Base-by-base conservation (phyloP, 768 basidiomycete species). In the Amanita phalloides region DNA sequence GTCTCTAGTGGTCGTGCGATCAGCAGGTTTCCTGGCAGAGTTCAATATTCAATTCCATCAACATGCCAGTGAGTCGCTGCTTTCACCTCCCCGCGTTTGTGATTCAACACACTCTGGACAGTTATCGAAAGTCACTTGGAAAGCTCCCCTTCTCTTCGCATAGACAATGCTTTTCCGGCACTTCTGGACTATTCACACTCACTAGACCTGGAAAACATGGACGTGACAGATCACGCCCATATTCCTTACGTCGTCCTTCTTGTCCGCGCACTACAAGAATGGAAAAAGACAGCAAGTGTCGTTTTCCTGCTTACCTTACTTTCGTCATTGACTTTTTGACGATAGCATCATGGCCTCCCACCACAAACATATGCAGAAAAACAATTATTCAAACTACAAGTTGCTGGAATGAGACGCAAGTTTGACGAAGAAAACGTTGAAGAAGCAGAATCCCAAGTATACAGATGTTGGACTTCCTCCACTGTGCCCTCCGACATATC, bases 341-440 rank as follows among this genome's bases (percentile, higher is more conserved):
- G 14, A 26, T 55, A 93, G 83, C 91, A 96, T 62, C 73, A 72
- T 49, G 86, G 82, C 14, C 67, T 69, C 0, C 69, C 76, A 9
- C 89, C 82, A 70, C 43, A 71, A 67, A 66, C 80, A 64, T 28
- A 68, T 62, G 73, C 71, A 1, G 89, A 96, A 58, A 81, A 86
- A 60, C 75, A 84, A 55, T 81, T 76, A 26, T 95, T 97, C 74
- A 92, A 93, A 61, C 68, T 76, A 32, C 51, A 49, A 2, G 68
- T 98, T 41, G 66, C 71, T n/a, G 68, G 69, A 1, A 78, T 84
- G 73, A 82, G 83, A 59, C 62, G 76, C 53, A 91, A 90, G 60
- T 58, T 68, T 0, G 96, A 99, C 62, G 92, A 98, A 62, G 96
- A 99, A 72, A 99, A 98, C 68, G 93, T 93, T 62, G 95, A 96